phyloP scores from a whole-genome alignment of 1,284 basidiomycete species.

The Cutaneotrichosporon daszewskae region DNA sequence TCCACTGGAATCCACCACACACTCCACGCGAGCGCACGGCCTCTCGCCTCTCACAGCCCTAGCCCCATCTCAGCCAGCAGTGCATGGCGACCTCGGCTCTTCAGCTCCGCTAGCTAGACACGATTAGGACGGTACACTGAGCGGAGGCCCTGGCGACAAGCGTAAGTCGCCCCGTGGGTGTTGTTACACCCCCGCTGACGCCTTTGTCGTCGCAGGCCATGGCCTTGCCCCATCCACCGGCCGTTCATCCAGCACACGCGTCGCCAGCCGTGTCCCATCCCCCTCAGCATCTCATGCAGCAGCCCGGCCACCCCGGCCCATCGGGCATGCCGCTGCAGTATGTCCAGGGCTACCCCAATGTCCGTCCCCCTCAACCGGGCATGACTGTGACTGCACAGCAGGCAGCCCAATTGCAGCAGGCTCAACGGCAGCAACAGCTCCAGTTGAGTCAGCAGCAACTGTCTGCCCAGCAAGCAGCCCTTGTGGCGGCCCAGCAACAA shows the following conservation, averaged over 20 bases:
- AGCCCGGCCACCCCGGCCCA: conserved; percentile 24
- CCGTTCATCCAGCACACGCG: conserved; percentile 21
- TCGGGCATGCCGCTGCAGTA: conserved; percentile 26
- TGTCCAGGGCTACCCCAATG: conserved; percentile 12
- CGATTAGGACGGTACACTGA: conserved; percentile 15
- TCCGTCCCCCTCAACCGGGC: conserved; percentile 16
- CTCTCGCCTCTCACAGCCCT: too few relatives aligned
- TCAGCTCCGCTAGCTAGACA: too few relatives aligned
- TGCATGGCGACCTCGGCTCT: too few relatives aligned
- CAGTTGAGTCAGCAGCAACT: conserved; percentile 18
- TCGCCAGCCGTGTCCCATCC: conserved; percentile 23
- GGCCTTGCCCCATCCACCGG: conserved; percentile 43
- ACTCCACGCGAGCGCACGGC: too few relatives aligned
- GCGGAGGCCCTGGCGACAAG: conserved; percentile 22
- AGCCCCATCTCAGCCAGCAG: too few relatives aligned
- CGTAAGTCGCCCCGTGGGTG: too few relatives aligned
- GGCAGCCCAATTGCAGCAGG: conserved; percentile 2
- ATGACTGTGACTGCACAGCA: conserved; percentile 17
- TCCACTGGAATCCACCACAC: too few relatives aligned
- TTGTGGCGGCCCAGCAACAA: conserved; percentile 17
- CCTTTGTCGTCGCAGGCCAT: conserved; percentile 26
- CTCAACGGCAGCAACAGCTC: conserved; percentile 13
- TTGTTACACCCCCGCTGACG: not conserved
- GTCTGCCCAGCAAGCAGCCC: conserved; percentile 11
- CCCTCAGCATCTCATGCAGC: conserved; percentile 26